Base-by-base conservation (phyloP, 345 rosid genomes). In the Cardamine chenopodiifolia region DNA sequence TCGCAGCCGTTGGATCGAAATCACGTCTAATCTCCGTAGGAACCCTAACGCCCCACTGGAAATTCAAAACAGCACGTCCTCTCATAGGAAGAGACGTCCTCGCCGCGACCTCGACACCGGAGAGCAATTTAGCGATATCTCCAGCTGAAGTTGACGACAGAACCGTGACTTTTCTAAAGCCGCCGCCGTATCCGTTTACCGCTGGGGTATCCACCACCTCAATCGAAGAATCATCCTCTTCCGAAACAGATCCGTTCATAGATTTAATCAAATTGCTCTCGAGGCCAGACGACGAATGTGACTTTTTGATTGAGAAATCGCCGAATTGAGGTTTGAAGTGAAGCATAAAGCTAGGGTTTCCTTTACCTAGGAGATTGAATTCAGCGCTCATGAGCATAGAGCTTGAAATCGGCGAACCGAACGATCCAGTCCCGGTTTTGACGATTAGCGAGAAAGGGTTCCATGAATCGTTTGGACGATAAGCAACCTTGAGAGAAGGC, bases 311-410 rank as follows among this genome's bases (percentile, higher is more conserved):
- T 0, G 92, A 89, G 81, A 95, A 95, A 76, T 95, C 97, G 40
- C 97, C 99, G 47, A 91, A 88, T 26, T 65, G 78, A 2, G 99
- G 99, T 81, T 87, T 90, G 86, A 92, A 88, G 59, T 95, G 97
- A 48, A 95, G 89, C 97, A 90, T 92, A 60, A 95, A 95, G 83
- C 79, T 75, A 62, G 99, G 97, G 77, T 87, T 91, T 3, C 89
- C 88, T 23, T 66, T 76, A 23, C 85, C 84, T 4, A 90, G 81
- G 48, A 95, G 81, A 70, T 84, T 87, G 72, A 95, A 91, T 71
- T 95, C 93, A 17, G 99, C 97, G 70, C 95, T 88, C 97, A 95
- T 92, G 9, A 85, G 83, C 89, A 95, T 69, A n/a, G 97, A 84
- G 79, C 90, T 83, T 2, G 87, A 78, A 31, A 77, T 7, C 2